Base-by-base conservation (phyloP, 129 eudicot genomes). In the Oenanthe sinensis region DNA sequence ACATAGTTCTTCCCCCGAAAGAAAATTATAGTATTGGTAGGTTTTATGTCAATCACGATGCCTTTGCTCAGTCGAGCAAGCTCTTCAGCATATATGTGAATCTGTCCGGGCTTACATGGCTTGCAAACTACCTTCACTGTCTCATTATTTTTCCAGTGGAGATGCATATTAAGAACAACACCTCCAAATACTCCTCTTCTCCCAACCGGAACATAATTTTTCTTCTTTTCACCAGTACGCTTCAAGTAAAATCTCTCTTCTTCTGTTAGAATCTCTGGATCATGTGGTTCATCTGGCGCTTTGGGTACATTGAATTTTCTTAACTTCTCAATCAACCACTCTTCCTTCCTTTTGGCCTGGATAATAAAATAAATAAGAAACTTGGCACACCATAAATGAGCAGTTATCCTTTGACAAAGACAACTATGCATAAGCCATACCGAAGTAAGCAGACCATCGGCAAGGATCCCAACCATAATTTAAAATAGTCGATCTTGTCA, bases 131-230 rank as follows among this genome's bases (percentile, higher is more conserved):
- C 98, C 82, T 91, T 94, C 43, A 94, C 97, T 24, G 98, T 94
- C 89, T 91, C 98, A 33, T 94, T 97, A 50, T 85, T 91, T 86
- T 94, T 94, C 98, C 98, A 94, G 80, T 94, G 98, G 43, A 91
- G 96, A 84, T 94, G 98, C 98, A 94, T 94, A 85, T 94, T 94
- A 12, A 94, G 97, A 73, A 94, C 98, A 83, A 94, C 97, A 44
- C 96, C 97, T 79, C 98, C 98, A 87, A 94, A 94, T 77, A 94
- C 96, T 74, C 98, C 98, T 44, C 97, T 88, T 85, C 98, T 90
- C 74, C 98, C 98, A 74, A 94, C 97, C 33, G 92, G 97, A n/a
- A 94, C 98, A 81, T 94, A 94, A 81, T 94, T 81, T 85, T 94
- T 94, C 96, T 94, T 94, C 79, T 87, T 94, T 90, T 91, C 97